Percentiles rank a stretch among this genome's conserved stretches.
These are phyloP conservation scores for Seiridium unicorne DNA, from an alignment of 2,329 filamentous ascomycete species.

Conservation along the genomic window DNA sequence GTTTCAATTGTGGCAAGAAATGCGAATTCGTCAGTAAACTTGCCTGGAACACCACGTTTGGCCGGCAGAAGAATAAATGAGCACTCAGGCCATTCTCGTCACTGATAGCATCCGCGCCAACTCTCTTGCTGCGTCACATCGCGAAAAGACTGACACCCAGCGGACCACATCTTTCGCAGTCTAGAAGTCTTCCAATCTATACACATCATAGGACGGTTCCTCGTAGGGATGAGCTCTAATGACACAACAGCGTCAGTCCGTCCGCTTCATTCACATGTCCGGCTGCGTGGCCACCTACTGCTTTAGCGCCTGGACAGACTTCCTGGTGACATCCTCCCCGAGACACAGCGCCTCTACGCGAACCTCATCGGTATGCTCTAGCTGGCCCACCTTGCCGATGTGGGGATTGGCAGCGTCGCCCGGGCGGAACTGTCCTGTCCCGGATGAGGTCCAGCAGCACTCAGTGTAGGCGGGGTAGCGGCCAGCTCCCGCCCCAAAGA, in stretches of 20 bases:
- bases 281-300: constrained; percentile 41
- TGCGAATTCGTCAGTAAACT: no score
- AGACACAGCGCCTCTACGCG: constrained; percentile 63
- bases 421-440: constrained; percentile 66
- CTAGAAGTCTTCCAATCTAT: constrained; percentile 42
- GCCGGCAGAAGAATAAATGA: no score
- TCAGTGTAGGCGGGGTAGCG: constrained; percentile 54
- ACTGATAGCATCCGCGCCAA: no score
- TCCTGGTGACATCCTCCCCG: constrained; percentile 53
- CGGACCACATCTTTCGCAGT: no score
- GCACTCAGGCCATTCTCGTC: no score
- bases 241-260: not conserved
- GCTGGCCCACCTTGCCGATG: constrained; percentile 54
- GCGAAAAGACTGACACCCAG: no score
- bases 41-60: no score
- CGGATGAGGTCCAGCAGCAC: constrained; percentile 48
- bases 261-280: not conserved
- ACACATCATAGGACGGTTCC: constrained; percentile 47
- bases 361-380: constrained; percentile 61
- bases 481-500: constrained; percentile 59
- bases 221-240: constrained; percentile 50
- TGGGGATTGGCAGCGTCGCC: constrained; percentile 60
- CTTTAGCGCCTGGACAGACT: constrained; percentile 64
- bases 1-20: no score
- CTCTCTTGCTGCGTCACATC: no score